These are phyloP conservation scores for Piromyces sp. DNA, from an alignment of 192 early-diverging fungal species.

Conservation along the genomic window DNA sequence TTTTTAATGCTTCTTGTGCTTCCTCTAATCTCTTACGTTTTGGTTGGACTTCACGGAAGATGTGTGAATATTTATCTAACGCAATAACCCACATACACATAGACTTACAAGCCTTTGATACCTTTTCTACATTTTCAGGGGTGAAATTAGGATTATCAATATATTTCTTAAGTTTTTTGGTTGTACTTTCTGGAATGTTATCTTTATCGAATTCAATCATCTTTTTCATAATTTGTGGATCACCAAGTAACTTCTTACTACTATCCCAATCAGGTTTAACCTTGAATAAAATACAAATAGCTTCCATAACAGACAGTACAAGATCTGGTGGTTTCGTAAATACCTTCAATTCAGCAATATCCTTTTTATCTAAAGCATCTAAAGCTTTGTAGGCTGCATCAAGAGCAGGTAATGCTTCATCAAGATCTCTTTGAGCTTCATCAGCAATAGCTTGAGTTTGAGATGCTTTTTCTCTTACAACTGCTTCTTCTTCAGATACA, in stretches of 20 bases:
- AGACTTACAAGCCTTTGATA: slow-evolving; percentile 33
- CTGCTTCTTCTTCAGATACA: slow-evolving; percentile 34
- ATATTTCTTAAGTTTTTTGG: slow-evolving; percentile 38
- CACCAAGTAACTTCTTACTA: slow-evolving; percentile 31
- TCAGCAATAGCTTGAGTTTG: slow-evolving; percentile 35
- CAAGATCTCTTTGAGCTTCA: slow-evolving; percentile 35
- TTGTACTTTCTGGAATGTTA: slow-evolving; percentile 28
- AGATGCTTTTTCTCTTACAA: slow-evolving; percentile 30
- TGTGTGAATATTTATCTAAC: slow-evolving; percentile 36
- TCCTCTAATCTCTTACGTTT: slow-evolving; percentile 34
- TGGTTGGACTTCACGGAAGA: slow-evolving; percentile 34
- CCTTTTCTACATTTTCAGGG: slow-evolving; percentile 31
- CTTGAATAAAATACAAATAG: slow-evolving; percentile 41
- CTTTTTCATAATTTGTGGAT: slow-evolving; percentile 43
- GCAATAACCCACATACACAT: slow-evolving; percentile 49
- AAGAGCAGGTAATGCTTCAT: slow-evolving; percentile 35
- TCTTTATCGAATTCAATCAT: slow-evolving; percentile 41
- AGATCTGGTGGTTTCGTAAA: slow-evolving; percentile 37
- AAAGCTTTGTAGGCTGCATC: slow-evolving; percentile 37
- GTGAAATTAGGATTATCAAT: slow-evolving; percentile 36
- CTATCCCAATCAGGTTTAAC: slow-evolving; percentile 41
- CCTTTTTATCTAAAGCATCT: slow-evolving; percentile 38
- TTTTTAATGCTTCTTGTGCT: slow-evolving; percentile 27
- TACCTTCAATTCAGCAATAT: slow-evolving; percentile 42
- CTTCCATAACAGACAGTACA: slow-evolving; percentile 35